phyloP scores from a whole-genome alignment of 1,139 yeast genomes.

The Blastobotrys aristatus region DNA sequence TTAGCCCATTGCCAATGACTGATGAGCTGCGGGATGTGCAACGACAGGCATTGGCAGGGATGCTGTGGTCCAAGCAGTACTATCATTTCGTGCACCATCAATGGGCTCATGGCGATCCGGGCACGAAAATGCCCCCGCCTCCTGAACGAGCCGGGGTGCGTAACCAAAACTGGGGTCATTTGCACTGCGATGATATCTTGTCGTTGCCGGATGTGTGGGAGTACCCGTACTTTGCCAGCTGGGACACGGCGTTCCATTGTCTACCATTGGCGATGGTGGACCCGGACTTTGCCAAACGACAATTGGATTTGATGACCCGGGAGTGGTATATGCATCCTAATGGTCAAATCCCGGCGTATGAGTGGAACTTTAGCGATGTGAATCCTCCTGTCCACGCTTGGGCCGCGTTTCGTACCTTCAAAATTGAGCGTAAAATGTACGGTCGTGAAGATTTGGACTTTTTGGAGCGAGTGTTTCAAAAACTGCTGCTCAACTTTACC shows the following conservation, averaged over 20 bases:
- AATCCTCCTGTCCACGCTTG: conserved; percentile 98
- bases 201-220: conserved; percentile 97
- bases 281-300: conserved; percentile 89
- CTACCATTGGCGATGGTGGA: conserved; percentile 93
- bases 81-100: conserved; percentile 82
- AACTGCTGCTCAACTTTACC: conserved; percentile 80
- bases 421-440: conserved; percentile 82
- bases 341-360: conserved; percentile 98
- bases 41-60: conserved; percentile 92
- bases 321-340: conserved; percentile 99
- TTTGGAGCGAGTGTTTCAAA: conserved; percentile 88
- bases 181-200: conserved; percentile 82
- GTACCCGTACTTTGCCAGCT: conserved; percentile 93
- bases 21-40: conserved; percentile 81
- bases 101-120: conserved; percentile 89
- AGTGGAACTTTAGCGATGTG: conserved; percentile 94
- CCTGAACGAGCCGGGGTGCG: conserved; percentile 77
- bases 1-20: conserved; percentile 79
- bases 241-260: conserved; percentile 98
- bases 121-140: conserved; percentile 63
- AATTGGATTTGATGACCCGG: conserved; percentile 78
- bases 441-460: conserved; percentile 79
- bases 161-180: conserved; percentile 84
- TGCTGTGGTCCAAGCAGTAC: conserved; percentile 92
- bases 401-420: conserved; percentile 89